Percentiles rank a stretch among this genome's conserved stretches.
These are phyloP conservation scores for Fusarium nisikadoi DNA, from an alignment of 2,329 filamentous ascomycete species.

Conservation along the genomic window DNA sequence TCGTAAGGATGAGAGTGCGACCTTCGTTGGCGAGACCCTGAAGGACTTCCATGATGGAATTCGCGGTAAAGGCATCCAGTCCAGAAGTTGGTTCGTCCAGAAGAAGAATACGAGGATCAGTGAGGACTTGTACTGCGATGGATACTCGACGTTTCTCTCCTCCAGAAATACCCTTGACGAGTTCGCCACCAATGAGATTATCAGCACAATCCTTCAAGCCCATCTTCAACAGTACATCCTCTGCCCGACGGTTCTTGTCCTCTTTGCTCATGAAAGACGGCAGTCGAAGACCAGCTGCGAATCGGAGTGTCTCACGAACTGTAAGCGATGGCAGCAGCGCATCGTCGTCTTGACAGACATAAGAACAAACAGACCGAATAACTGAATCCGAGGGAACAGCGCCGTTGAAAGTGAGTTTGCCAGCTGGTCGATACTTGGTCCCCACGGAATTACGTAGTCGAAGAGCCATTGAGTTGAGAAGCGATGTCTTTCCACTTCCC, in stretches of 20 bases:
- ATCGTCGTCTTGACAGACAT: conserved; percentile 83
- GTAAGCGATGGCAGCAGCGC: conserved; percentile 79
- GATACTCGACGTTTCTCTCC: conserved; percentile 82
- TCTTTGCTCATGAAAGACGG: conserved; percentile 75
- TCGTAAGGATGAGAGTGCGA: conserved; percentile 78
- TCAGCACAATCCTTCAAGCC: conserved; percentile 82
- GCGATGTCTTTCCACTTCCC: conserved; percentile 79
- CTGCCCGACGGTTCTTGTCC: conserved; percentile 74
- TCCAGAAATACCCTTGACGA: conserved; percentile 81
- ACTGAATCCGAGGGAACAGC: conserved; percentile 74
- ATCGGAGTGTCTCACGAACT: conserved; percentile 77
- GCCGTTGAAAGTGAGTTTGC: conserved; percentile 76
- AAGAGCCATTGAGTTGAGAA: conserved; percentile 78
- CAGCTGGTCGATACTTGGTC: conserved; percentile 70
- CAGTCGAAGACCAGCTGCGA: conserved; percentile 76
- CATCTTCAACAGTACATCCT: conserved; percentile 78
- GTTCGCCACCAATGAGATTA: conserved; percentile 76
- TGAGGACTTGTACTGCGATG: conserved; percentile 81
- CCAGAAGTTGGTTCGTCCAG: conserved; percentile 83
- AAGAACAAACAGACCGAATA: conserved; percentile 77
- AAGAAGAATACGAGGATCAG: conserved; percentile 76
- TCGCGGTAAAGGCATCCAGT: conserved; percentile 80
- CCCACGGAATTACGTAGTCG: conserved; percentile 70
- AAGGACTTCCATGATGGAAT: conserved; percentile 80
- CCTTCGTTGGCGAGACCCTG: conserved; percentile 77